phyloP scores from a whole-genome alignment of 2,329 filamentous ascomycete genomes.

The Fusarium protoensiforme region DNA sequence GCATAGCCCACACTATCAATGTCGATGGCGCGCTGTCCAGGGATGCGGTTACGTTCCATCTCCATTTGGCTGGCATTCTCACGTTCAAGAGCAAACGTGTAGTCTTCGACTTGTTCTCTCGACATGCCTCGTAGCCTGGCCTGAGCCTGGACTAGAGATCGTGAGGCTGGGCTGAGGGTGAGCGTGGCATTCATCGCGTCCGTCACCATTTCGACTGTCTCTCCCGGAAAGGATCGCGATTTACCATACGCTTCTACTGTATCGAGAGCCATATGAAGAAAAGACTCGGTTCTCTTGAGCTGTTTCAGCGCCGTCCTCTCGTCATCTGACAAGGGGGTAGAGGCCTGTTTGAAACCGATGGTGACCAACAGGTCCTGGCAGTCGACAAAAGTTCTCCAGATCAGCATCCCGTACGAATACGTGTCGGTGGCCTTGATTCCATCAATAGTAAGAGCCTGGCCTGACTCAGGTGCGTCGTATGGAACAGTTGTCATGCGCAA shows the following conservation, averaged over 20 bases:
- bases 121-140: conserved; percentile 6
- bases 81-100: neutral
- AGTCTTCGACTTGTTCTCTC: neutral
- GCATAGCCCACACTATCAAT: neutral
- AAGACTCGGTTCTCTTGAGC: neutral
- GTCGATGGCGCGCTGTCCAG: neutral
- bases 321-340: neutral
- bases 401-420: conserved; percentile 1
- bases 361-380: neutral
- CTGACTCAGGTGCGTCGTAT: neutral
- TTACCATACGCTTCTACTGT: neutral
- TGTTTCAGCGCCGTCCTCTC: neutral
- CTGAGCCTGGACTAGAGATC: conserved; percentile 1
- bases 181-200: neutral
- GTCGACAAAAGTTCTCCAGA: neutral
- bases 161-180: neutral
- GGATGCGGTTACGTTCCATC: neutral
- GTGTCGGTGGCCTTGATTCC: neutral
- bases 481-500: neutral
- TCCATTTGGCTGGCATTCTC: neutral
- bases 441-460: neutral
- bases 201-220: neutral
- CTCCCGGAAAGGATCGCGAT: neutral
- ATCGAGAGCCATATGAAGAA: neutral
- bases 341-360: neutral